Base-by-base conservation (phyloP, 176 grass and related monocot species). In the Eragrostis curvula region DNA sequence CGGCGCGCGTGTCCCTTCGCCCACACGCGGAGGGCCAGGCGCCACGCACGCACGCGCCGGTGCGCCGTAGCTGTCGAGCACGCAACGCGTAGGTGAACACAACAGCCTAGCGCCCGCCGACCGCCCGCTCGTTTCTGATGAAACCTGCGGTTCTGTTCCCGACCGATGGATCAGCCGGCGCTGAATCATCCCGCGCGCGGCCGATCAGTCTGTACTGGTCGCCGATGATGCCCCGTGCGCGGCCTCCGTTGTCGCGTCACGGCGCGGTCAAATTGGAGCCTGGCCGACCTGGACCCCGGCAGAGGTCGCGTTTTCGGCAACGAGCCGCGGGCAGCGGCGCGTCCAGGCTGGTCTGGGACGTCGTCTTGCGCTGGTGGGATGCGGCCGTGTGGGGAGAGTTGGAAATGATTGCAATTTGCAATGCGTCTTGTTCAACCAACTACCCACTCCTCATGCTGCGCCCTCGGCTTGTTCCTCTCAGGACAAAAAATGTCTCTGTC, bases 131-230 rank as follows among this genome's bases (percentile, higher is more conserved):
- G 39, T 42, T 23, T 10, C 39, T 63, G 83, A n/a, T n/a, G 60
- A 15, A 45, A 40, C 56, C 5, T 36, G 17, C 52, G 51, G 16
- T 42, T 20, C 50, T 75, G 72, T 40, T 56, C 56, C 58, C 58
- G 57, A 27, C 12, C 3, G 57, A 13, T 14, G 12, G 8, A 8
- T 14, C 14, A 9, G 16, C 15, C 9, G 76, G 44, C 60, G 13
- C 45, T 66, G 77, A 79, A 79, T 51, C 61, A 79, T 51, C 61
- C 43, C 40, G 75, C 23, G 75, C 29, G 72, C 24, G 68, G 40
- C 0, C 7, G 71, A 21, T 40, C 50, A 8, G 39, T 5, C 25
- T 36, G 32, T 8, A 25, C n/a, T 13, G 56, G 23, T 45, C 25
- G 71, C 24, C 16, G 48, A 73, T 4, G 46, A 18, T 17, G n/a